These are phyloP conservation scores for Magnusiomyces suaveolens DNA, from an alignment of 1,139 yeast genomes.

Conservation along the genomic window DNA sequence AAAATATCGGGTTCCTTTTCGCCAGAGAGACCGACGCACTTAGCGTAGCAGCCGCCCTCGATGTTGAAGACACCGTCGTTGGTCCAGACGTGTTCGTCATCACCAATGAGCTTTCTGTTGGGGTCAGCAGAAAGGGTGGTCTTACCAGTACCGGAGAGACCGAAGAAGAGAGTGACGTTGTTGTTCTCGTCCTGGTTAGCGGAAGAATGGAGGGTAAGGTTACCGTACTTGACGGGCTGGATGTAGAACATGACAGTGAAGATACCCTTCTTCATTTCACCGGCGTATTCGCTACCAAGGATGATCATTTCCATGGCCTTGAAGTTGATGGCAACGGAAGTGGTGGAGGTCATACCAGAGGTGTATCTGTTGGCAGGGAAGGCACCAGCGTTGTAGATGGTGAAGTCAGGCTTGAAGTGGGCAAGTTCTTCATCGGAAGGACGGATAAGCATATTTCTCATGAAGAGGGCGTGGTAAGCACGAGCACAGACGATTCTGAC, in stretches of 20 bases:
- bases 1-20: constrained; percentile 97
- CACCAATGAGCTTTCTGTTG: constrained; percentile 88
- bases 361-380: constrained; percentile 97
- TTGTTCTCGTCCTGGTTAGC: constrained; percentile 80
- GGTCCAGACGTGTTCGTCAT: constrained; percentile 99
- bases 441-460: constrained; percentile 96
- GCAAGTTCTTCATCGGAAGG: constrained; percentile 85
- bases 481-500: constrained; percentile 96
- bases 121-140: constrained; percentile 97
- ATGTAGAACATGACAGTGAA: constrained; percentile 98
- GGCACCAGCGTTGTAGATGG: constrained; percentile 97
- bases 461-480: constrained; percentile 95
- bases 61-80: constrained; percentile 97
- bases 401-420: constrained; percentile 92
- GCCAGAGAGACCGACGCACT: constrained; percentile 79
- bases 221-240: constrained; percentile 91
- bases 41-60: constrained; percentile 99
- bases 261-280: constrained; percentile 99
- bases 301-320: constrained; percentile 98
- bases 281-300: constrained; percentile 97
- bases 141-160: constrained; percentile 96
- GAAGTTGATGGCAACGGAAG: constrained; percentile 94
- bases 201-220: constrained; percentile 89
- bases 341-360: constrained; percentile 93
- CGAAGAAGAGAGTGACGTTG: constrained; percentile 90